Conservation (phyloP, 2,329 filamentous ascomycete species). For the Anthostomella pinea region DNA sequence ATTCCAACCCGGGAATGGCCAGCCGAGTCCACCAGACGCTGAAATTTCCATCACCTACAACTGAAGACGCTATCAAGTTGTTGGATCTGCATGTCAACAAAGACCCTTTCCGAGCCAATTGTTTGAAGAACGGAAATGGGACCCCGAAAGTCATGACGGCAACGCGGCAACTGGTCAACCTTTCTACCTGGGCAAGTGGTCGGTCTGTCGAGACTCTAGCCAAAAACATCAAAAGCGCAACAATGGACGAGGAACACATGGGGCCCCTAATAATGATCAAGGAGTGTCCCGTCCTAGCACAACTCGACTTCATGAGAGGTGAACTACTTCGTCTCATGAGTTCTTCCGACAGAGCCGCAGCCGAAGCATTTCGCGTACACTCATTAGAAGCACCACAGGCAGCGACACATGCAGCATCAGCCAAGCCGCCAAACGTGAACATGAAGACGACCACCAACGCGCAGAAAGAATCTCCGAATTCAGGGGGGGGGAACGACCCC, state of each 20-base stretch:
- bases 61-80: conserved; percentile 2
- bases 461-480: too few relatives aligned
- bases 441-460: too few relatives aligned
- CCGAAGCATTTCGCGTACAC: too few relatives aligned
- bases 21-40: conserved; percentile 12
- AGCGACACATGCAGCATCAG: too few relatives aligned
- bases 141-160: background rate
- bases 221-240: conserved; percentile 3
- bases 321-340: too few relatives aligned
- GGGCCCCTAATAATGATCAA: background rate
- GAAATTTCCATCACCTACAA: conserved; percentile 6
- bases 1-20: conserved; percentile 11
- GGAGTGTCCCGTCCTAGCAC: background rate
- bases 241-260: background rate
- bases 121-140: background rate
- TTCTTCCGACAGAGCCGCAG: too few relatives aligned
- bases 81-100: conserved; percentile 4
- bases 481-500: too few relatives aligned
- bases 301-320: conserved; percentile 5
- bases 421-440: too few relatives aligned
- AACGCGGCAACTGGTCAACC: conserved; percentile 2
- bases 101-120: background rate
- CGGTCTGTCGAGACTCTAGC: conserved; percentile 8
- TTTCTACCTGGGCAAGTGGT: conserved; percentile 8
- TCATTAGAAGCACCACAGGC: too few relatives aligned